Percentiles rank a stretch among this genome's conserved stretches.
phyloP scores from a whole-genome alignment of 192 early-diverging fungal species.

The Rhizophagus prolifer region DNA sequence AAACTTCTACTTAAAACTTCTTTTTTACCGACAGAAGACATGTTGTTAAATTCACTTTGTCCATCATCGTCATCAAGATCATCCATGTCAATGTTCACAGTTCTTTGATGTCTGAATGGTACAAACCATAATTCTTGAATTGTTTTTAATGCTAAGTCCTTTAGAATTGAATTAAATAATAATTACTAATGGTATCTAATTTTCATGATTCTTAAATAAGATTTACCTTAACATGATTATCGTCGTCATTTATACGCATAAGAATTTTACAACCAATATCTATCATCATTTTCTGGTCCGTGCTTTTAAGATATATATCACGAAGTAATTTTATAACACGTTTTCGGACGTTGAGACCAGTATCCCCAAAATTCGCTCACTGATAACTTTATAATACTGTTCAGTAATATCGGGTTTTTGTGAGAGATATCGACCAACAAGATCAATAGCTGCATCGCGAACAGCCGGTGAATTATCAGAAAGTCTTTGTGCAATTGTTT shows the following conservation, averaged over 20 bases:
- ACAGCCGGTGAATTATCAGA: conserved; percentile 83
- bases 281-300: conserved; percentile 47
- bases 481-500: conserved; percentile 71
- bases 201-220: background rate
- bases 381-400: conserved; percentile 80
- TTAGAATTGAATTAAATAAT: background rate
- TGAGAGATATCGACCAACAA: conserved; percentile 80
- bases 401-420: conserved; percentile 61
- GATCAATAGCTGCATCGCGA: conserved; percentile 87
- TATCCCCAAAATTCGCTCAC: conserved; percentile 83
- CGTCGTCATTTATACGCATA: conserved; percentile 68
- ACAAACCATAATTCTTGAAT: conserved; percentile 74
- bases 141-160: conserved; percentile 69
- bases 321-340: conserved; percentile 76
- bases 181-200: background rate
- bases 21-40: conserved; percentile 24
- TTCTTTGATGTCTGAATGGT: conserved; percentile 44
- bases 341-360: conserved; percentile 84
- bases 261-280: conserved; percentile 73
- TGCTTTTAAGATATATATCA: conserved; percentile 65
- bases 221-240: conserved; percentile 34
- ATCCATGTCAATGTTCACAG: conserved; percentile 11
- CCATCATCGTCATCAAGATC: conserved; percentile 34
- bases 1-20: conserved; percentile 25
- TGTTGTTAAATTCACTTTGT: conserved; percentile 26